phyloP scores from a whole-genome alignment of 768 basidiomycete genomes.

The Infundibulicybe gibba region DNA sequence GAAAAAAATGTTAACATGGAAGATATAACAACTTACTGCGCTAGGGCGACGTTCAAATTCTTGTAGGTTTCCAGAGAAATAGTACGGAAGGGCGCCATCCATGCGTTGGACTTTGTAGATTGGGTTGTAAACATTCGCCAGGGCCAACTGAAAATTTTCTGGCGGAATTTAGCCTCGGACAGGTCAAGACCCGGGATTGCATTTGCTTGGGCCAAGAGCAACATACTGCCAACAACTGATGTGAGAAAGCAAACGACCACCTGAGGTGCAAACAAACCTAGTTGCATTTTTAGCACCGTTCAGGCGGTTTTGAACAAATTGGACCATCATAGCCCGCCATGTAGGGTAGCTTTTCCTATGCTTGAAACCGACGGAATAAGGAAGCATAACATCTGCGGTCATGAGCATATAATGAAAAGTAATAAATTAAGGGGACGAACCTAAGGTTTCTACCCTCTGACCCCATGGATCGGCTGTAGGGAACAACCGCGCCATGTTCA shows the following conservation, averaged over 20 bases:
- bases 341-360: conserved; percentile 15
- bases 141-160: conserved; percentile 27
- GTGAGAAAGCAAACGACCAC: not conserved
- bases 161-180: conserved; percentile 15
- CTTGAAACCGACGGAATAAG: conserved; percentile 16
- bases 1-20: not conserved
- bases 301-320: conserved; percentile 23
- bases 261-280: conserved; percentile 15
- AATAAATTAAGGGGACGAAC: conserved; percentile 14
- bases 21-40: conserved; percentile 22
- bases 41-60: conserved; percentile 35
- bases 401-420: conserved; percentile 4
- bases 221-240: conserved; percentile 17
- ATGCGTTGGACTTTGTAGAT: conserved; percentile 30
- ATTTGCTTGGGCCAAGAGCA: conserved; percentile 23
- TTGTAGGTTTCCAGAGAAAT: conserved; percentile 34
- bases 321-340: conserved; percentile 17
- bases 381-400: conserved; percentile 42
- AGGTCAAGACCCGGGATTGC: conserved; percentile 29
- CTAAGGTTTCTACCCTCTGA: conserved; percentile 34
- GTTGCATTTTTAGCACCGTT: conserved; percentile 28
- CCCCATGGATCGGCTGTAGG: conserved; percentile 39
- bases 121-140: conserved; percentile 26
- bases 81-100: conserved; percentile 34
- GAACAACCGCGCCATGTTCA: conserved; percentile 27